phyloP scores from a whole-genome alignment of 2,329 filamentous ascomycete genomes.

The Aspergillus persii region DNA sequence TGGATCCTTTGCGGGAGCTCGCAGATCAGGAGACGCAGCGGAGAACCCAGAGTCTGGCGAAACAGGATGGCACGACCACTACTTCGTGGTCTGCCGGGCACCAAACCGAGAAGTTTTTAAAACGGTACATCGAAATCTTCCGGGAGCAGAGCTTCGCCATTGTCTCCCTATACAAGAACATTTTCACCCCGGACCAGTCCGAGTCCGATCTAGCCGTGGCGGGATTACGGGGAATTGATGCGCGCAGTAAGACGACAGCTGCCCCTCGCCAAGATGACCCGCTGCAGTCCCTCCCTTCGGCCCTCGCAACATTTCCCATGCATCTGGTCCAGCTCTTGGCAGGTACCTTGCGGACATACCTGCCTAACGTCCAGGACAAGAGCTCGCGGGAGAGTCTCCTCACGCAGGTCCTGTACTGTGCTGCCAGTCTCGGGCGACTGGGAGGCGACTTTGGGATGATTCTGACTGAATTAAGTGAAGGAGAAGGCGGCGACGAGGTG shows the following conservation, averaged over 20 bases:
- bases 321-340: conserved; percentile 79
- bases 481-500: conserved; percentile 50
- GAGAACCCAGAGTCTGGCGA: conserved; percentile 33
- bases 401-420: conserved; percentile 91
- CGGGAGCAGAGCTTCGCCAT: conserved; percentile 96
- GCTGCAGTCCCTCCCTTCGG: conserved; percentile 63
- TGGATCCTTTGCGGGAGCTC: conserved; percentile 81
- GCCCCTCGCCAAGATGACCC: conserved; percentile 27
- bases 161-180: conserved; percentile 88
- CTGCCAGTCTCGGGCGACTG: conserved; percentile 81
- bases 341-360: conserved; percentile 70
- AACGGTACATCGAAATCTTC: conserved; percentile 95
- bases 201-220: conserved; percentile 31
- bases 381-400: conserved; percentile 80
- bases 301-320: conserved; percentile 78
- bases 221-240: conserved; percentile 27
- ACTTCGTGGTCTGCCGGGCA: conserved; percentile 60
- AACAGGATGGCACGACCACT: conserved; percentile 20
- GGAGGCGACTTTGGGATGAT: conserved; percentile 93
- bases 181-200: conserved; percentile 65
- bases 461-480: conserved; percentile 60
- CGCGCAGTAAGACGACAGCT: conserved; percentile 24
- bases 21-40: conserved; percentile 76
- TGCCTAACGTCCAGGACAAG: conserved; percentile 78
- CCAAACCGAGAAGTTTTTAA: conserved; percentile 90